Conservation (phyloP, 1,139 yeast species). For the Arxiozyma slooffiae region DNA sequence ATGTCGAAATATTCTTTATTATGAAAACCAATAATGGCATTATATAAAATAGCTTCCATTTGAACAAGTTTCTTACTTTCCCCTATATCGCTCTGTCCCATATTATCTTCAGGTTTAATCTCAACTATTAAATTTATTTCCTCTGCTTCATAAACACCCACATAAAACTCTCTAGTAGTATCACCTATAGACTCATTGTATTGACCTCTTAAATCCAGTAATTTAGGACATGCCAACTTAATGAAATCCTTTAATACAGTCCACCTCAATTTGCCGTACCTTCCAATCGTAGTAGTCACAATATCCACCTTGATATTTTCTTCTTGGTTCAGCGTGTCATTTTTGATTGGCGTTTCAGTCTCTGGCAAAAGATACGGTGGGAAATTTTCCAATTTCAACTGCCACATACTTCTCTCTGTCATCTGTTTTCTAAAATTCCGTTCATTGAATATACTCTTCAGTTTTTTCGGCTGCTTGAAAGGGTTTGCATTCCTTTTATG, state of each 20-base stretch:
- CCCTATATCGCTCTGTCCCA: too few relatives aligned
- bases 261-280: conserved; percentile 28
- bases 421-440: conserved; percentile 28
- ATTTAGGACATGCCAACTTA: conserved; percentile 26
- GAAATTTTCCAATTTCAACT: conserved; percentile 25
- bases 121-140: conserved; percentile 19
- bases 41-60: conserved; percentile 20
- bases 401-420: conserved; percentile 31
- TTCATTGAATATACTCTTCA: conserved; percentile 25
- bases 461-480: conserved; percentile 9
- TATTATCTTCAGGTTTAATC: too few relatives aligned
- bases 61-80: conserved; percentile 1
- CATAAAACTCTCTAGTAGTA: conserved; percentile 29
- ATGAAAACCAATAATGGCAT: conserved; percentile 28
- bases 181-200: conserved; percentile 6
- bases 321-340: not conserved
- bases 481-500: conserved; percentile 10
- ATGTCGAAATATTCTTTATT: conserved; percentile 23
- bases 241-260: conserved; percentile 29
- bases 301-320: conserved; percentile 9
- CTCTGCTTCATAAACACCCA: conserved; percentile 29
- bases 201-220: conserved; percentile 13
- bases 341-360: too few relatives aligned
- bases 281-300: conserved; percentile 17
- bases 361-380: conserved; percentile 28